A percentile compares a stretch with the other conserved stretches of the same genome.
Conservation (phyloP, 345 rosid genomes). For the Arabidopsis suecica region DNA sequence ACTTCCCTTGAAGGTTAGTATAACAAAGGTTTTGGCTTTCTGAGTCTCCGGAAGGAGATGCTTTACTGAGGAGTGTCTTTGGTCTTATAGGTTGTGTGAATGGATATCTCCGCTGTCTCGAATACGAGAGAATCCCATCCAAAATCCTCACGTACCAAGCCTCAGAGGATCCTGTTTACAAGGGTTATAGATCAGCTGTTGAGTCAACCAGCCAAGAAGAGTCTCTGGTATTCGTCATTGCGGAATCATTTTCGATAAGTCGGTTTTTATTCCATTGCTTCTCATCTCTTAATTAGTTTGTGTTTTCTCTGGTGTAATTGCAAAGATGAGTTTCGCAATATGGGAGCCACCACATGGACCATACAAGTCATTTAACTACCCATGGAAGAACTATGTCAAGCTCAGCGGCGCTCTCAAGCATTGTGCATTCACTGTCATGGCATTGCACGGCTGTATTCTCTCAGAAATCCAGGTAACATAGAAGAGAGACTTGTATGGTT, state of each 20-base stretch:
- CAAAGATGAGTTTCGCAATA: constrained; percentile 82
- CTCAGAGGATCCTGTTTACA: constrained; percentile 84
- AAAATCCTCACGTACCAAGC: constrained; percentile 91
- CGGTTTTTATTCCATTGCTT: constrained; percentile 12
- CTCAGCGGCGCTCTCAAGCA: constrained; percentile 93
- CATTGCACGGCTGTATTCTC: constrained; percentile 92
- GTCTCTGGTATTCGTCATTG: constrained; percentile 62
- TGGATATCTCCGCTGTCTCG: constrained; percentile 72
- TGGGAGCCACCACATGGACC: constrained; percentile 99
- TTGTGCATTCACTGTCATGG: constrained; percentile 96
- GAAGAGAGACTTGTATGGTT: not conserved
- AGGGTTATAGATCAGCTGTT: constrained; percentile 86
- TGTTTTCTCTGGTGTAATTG: constrained; percentile 11
- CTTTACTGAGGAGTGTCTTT: not conserved
- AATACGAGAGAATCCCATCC: constrained; percentile 77
- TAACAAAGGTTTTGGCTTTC: constrained; percentile 4
- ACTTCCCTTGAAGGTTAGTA: constrained; percentile 81
- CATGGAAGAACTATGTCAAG: constrained; percentile 90
- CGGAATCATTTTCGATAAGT: not conserved
- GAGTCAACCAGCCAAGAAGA: constrained; percentile 94
- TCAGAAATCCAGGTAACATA: constrained; percentile 87
- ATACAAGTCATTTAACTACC: constrained; percentile 72
- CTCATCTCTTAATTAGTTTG: constrained; percentile 8
- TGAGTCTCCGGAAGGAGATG: not conserved
- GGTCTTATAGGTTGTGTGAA: constrained; percentile 56